These are phyloP conservation scores for Kernera saxatilis DNA, from an alignment of 345 rosid genomes.

Conservation along the genomic window DNA sequence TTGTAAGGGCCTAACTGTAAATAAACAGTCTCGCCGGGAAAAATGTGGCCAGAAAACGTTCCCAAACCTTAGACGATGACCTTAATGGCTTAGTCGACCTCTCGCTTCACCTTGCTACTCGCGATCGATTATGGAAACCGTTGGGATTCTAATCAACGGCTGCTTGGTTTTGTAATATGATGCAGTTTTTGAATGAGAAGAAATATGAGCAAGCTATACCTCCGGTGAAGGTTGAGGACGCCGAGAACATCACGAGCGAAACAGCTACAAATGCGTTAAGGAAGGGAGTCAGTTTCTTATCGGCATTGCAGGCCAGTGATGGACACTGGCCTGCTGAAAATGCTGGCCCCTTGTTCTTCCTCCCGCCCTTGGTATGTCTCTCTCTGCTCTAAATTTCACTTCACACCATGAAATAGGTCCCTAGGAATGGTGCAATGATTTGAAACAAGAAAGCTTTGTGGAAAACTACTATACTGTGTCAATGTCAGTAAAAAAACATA, in stretches of 20 bases:
- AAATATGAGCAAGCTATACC: slow-evolving; percentile 45
- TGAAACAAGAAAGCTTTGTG: too few relatives aligned
- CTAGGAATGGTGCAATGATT: too few relatives aligned
- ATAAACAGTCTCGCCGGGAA: background rate
- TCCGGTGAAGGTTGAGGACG: slow-evolving; percentile 44
- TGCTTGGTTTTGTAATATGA: background rate
- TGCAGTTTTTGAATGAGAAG: slow-evolving; percentile 55
- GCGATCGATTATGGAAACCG: background rate
- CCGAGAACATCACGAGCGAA: slow-evolving; percentile 35
- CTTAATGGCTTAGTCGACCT: background rate
- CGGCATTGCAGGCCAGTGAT: slow-evolving; percentile 53
- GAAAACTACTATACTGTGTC: too few relatives aligned
- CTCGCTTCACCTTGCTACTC: background rate
- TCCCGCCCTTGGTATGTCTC: slow-evolving; percentile 49
- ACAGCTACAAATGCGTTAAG: slow-evolving; percentile 41
- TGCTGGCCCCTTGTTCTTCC: slow-evolving; percentile 55
- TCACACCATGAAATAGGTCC: background rate
- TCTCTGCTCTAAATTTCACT: slow-evolving; percentile 13
- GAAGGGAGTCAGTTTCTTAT: slow-evolving; percentile 47
- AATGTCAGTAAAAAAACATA: too few relatives aligned
- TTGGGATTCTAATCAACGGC: background rate
- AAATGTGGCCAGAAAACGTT: background rate
- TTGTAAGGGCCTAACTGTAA: background rate
- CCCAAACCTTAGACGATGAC: background rate
- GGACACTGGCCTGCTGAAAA: slow-evolving; percentile 73